Evolutionary conservation across 257 asterid genomes (phyloP).

Genomic region (Petunia axillaris): DNA sequence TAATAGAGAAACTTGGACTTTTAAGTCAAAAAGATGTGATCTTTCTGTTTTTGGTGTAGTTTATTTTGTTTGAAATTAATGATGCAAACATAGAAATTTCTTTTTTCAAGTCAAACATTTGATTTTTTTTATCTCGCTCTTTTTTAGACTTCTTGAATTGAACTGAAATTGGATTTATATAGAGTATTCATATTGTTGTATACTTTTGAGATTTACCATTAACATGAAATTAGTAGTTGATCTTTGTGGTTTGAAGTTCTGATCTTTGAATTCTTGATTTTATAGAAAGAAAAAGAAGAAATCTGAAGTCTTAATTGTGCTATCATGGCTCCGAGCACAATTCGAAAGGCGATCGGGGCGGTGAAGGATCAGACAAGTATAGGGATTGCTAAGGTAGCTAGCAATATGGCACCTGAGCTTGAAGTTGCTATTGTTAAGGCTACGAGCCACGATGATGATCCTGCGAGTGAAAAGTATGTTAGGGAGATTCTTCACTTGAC

Average conservation of each 20-base stretch:
- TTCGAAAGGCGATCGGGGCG: slow-evolving; percentile 81
- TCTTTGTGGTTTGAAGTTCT: slow-evolving; percentile 7
- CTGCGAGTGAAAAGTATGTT: slow-evolving; percentile 71
- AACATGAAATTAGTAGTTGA: not conserved
- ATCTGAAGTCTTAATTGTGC: not conserved
- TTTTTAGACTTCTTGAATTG: not conserved
- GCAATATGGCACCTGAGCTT: slow-evolving; percentile 81
- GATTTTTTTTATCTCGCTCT: not conserved
- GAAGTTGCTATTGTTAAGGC: slow-evolving; percentile 82
- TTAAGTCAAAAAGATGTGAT: not conserved
- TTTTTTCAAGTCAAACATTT: slow-evolving; percentile 1
- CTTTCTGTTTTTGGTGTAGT: not conserved
- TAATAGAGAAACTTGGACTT: not conserved
- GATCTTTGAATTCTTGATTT: slow-evolving; percentile 12
- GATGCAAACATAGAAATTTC: not conserved
- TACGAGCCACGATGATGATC: slow-evolving; percentile 83
- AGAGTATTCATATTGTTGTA: not conserved
- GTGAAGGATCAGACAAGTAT: slow-evolving; percentile 87
- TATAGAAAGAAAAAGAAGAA: slow-evolving; percentile 30
- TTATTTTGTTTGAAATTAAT: not conserved
- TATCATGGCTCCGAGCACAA: slow-evolving; percentile 71
- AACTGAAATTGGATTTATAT: not conserved
- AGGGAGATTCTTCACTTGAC: slow-evolving; percentile 67
- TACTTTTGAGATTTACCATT: not conserved
- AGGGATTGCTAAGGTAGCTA: slow-evolving; percentile 72